A percentile compares a stretch with the other conserved stretches of the same genome.
Evolutionary conservation across 2,329 filamentous ascomycete species (phyloP).

Genomic region (Fusarium nelsonii): DNA sequence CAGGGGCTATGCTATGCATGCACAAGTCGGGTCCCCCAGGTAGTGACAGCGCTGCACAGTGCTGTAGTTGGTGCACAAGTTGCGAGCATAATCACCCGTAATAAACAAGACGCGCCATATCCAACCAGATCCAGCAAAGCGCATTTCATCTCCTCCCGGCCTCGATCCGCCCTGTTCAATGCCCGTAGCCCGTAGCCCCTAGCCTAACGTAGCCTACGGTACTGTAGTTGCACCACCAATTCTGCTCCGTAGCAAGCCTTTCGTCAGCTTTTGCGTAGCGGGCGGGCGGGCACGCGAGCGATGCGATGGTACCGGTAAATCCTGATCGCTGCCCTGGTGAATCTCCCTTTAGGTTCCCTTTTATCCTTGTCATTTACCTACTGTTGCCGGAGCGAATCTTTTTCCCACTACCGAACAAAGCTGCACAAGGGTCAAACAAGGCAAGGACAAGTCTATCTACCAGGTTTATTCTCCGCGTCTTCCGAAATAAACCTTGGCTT

Average conservation of each 20-base stretch:
- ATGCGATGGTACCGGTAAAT: constrained; percentile 9
- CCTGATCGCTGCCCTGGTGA: constrained; percentile 2
- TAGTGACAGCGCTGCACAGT: neutral
- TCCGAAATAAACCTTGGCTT: constrained; percentile 16
- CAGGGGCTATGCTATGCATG: constrained; percentile 10
- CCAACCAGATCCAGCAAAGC: constrained; percentile 1
- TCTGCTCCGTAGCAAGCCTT: neutral
- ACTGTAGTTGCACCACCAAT: no score
- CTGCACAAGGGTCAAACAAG: neutral
- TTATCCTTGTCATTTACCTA: neutral
- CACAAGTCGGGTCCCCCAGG: neutral
- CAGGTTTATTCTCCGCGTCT: constrained; percentile 27
- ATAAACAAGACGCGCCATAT: neutral
- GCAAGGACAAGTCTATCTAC: neutral
- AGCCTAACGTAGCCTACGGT: no score
- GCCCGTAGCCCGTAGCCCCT: neutral
- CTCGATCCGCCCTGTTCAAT: constrained; percentile 1
- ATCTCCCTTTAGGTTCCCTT: neutral
- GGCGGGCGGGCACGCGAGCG: neutral
- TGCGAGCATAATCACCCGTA: neutral
- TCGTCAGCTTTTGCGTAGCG: neutral
- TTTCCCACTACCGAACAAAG: constrained; percentile 1
- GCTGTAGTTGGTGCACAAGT: neutral
- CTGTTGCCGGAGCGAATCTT: constrained; percentile 17
- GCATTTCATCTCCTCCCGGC: neutral